These are phyloP conservation scores for Coemansia erecta DNA, from an alignment of 192 early-diverging fungal species.

Conservation along the genomic window DNA sequence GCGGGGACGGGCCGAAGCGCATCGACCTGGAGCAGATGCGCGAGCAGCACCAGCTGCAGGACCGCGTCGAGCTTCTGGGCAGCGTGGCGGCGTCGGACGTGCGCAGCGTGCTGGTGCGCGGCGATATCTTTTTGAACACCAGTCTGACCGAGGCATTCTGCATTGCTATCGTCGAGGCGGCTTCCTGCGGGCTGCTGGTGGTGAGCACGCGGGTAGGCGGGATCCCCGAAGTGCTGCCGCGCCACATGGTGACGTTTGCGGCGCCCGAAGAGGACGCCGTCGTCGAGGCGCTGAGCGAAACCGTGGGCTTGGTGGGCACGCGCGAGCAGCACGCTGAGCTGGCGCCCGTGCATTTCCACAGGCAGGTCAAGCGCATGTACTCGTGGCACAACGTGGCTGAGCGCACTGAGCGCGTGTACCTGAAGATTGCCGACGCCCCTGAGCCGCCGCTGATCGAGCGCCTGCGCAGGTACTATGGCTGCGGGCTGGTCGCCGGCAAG, in stretches of 20 bases:
- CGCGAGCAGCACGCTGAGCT: slow-evolving; percentile 57
- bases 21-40: slow-evolving; percentile 98
- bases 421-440: slow-evolving; percentile 63
- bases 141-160: slow-evolving; percentile 98
- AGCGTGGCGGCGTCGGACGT: slow-evolving; percentile 80
- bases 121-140: slow-evolving; percentile 96
- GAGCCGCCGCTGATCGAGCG: slow-evolving; percentile 75
- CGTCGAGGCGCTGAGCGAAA: slow-evolving; percentile 64
- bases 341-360: slow-evolving; percentile 70
- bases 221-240: slow-evolving; percentile 92
- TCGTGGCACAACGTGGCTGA: slow-evolving; percentile 95
- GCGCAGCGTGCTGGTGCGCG: slow-evolving; percentile 82
- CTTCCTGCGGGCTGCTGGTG: slow-evolving; percentile 88
- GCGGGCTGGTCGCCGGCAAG: slow-evolving; percentile 88
- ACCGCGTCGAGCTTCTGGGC: slow-evolving; percentile 87
- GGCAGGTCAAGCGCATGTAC: slow-evolving; percentile 89
- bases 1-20: slow-evolving; percentile 94
- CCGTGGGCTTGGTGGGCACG: slow-evolving; percentile 65
- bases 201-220: slow-evolving; percentile 96
- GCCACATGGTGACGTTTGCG: slow-evolving; percentile 90
- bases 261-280: slow-evolving; percentile 82
- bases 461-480: slow-evolving; percentile 78
- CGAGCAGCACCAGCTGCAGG: slow-evolving; percentile 87
- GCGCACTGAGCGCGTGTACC: slow-evolving; percentile 84
- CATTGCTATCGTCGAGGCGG: slow-evolving; percentile 98